Base-by-base conservation (phyloP, 2,329 filamentous ascomycete species). In the Pseudocercospora cruenta region DNA sequence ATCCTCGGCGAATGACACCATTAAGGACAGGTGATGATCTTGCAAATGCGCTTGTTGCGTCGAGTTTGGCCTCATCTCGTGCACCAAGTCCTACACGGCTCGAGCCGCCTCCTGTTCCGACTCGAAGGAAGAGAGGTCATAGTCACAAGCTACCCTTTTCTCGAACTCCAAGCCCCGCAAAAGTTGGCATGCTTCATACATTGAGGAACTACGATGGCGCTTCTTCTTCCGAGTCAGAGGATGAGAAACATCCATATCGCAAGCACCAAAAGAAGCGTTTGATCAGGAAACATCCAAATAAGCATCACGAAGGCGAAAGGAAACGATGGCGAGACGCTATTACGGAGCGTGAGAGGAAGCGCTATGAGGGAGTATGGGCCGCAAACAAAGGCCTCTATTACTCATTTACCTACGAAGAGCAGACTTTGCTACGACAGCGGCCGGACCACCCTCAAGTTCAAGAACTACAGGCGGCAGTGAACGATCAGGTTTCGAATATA, bases 321-420 rank as follows among this genome's bases (percentile, higher is more conserved):
- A 89, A 88, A 73, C 86, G 91, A 6, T 95, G 92, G 92, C 86
- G 91, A 49, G 91, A 94, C 70, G 84, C 88, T 67, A 86, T 95
- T 49, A 91, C 90, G 0, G 85, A 87, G 57, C 82, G 87, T 4
- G 91, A 95, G 74, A 83, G 90, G n/a, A 91, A 91, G 74, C 85
- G 92, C 1, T 95, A 95, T 77, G 92, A 94, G 77, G 92, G 90
- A 2, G 86, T 95, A 1, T 95, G 91, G 91, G 92, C 92, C 1
- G 92, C 91, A 49, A 95, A 95, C 73, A 87, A 88, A 58, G 91
- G 91, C 0, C 65, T 88, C 0, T 71, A 77, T 55, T 74, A 77
- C 26, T 68, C 76, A 10, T 74, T 75, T 59, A 73, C 73, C 8
- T 53, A 62, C 0, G 65, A 68, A 45, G 72, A 74, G 55, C 61